These are phyloP conservation scores for Pyrus betulifolia DNA, from an alignment of 306 rosid genomes.

Conservation along the genomic window DNA sequence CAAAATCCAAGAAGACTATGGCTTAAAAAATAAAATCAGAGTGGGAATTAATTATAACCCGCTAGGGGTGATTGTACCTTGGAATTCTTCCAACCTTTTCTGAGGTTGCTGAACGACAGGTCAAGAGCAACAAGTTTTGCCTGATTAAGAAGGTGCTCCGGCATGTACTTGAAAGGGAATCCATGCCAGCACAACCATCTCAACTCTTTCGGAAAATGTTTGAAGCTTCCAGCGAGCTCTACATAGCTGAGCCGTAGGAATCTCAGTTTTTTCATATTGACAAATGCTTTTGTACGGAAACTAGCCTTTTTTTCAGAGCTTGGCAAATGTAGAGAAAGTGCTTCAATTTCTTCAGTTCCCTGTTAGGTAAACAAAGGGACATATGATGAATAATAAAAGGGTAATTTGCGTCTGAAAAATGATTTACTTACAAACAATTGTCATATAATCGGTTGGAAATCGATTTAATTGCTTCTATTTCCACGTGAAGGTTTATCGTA, in stretches of 20 bases:
- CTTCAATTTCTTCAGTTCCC: conserved; percentile 21
- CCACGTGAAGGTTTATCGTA: neutral
- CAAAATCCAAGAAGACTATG: no score
- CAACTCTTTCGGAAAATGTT: conserved; percentile 19
- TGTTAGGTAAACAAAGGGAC: neutral
- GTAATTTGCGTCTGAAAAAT: neutral
- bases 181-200: neutral
- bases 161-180: neutral
- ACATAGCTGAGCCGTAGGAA: conserved; percentile 28
- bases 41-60: no score
- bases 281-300: conserved; percentile 20
- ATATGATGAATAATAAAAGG: neutral
- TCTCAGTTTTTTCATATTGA: conserved; percentile 29
- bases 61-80: conserved; percentile 16
- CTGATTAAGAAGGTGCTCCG: conserved; percentile 1
- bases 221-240: conserved; percentile 7
- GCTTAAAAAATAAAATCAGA: no score
- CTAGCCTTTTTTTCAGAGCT: neutral
- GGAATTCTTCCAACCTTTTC: conserved; percentile 24
- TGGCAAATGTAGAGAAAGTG: neutral
- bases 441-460: neutral
- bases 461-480: neutral
- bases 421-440: no score
- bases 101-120: conserved; percentile 25
- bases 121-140: conserved; percentile 24